Percentiles rank a stretch among this genome's conserved stretches.
Conservation (phyloP, 2,329 filamentous ascomycete genomes). For the Nemania sp. region DNA sequence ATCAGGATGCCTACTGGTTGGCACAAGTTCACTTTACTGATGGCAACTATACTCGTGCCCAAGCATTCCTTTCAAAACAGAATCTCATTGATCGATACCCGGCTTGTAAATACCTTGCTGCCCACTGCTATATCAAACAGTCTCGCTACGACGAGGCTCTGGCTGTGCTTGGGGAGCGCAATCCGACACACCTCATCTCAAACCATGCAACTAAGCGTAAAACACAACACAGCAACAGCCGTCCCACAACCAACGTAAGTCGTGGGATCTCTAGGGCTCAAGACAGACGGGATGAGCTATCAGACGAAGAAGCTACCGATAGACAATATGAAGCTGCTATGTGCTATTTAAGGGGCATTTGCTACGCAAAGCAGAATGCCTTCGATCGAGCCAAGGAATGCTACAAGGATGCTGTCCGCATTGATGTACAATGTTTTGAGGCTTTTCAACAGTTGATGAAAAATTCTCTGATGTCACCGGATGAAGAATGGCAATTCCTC, state of each 20-base stretch:
- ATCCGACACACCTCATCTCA: conserved; percentile 87
- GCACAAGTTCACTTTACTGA: conserved; percentile 98
- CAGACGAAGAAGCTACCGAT: conserved; percentile 76
- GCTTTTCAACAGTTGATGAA: conserved; percentile 98
- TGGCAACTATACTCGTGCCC: conserved; percentile 92
- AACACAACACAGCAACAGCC: conserved; percentile 68
- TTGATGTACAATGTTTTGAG: conserved; percentile 98
- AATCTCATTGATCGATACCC: conserved; percentile 85
- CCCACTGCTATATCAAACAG: conserved; percentile 94
- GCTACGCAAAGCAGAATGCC: conserved; percentile 96
- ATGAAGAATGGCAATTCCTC: conserved; percentile 90
- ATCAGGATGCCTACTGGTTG: conserved; percentile 95
- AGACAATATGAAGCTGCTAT: conserved; percentile 94
- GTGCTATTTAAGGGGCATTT: conserved; percentile 94
- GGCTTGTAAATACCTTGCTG: conserved; percentile 91
- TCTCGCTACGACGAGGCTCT: conserved; percentile 90
- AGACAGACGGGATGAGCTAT: conserved; percentile 50
- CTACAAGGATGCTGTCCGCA: conserved; percentile 96
- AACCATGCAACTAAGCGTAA: conserved; percentile 75
- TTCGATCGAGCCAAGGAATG: conserved; percentile 98
- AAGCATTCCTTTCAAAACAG: conserved; percentile 85
- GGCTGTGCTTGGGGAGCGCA: conserved; percentile 86
- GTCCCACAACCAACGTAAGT: conserved; percentile 40
- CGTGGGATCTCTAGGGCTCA: conserved; percentile 43
- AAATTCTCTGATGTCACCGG: conserved; percentile 89